These are phyloP conservation scores for Phialophora chinensis DNA, from an alignment of 2,329 filamentous ascomycete species.

Conservation along the genomic window DNA sequence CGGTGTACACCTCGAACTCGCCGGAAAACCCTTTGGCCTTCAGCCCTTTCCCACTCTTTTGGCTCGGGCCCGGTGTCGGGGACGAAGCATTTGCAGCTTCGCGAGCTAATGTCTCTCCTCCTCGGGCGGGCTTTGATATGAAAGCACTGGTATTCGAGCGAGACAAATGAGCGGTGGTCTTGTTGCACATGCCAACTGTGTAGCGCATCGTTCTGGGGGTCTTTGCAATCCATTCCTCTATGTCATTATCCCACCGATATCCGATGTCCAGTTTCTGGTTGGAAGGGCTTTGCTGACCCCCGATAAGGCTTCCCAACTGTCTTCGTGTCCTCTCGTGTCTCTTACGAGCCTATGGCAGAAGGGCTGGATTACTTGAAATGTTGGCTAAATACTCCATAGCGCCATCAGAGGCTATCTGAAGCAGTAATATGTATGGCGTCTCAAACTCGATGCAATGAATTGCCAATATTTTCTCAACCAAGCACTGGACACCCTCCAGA, in stretches of 20 bases:
- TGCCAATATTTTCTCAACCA: conserved; percentile 5
- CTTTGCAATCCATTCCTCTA: conserved; percentile 62
- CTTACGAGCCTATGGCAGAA: conserved; percentile 48
- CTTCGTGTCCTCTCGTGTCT: conserved; percentile 40
- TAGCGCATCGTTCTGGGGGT: conserved; percentile 47
- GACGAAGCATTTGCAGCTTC: neutral
- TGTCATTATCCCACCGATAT: conserved; percentile 63
- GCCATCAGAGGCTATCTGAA: conserved; percentile 40
- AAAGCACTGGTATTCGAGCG: neutral
- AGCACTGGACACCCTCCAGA: conserved; percentile 2
- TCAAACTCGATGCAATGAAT: conserved; percentile 8
- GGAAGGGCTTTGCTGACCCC: conserved; percentile 2
- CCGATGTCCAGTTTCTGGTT: conserved; percentile 35
- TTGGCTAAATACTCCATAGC: conserved; percentile 50
- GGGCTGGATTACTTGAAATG: conserved; percentile 46
- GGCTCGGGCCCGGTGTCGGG: neutral
- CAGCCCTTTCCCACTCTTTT: conserved; percentile 35
- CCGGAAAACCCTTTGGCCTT: conserved; percentile 10
- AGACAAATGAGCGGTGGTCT: neutral
- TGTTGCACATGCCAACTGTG: neutral
- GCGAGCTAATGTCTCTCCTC: neutral
- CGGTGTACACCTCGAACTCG: conserved; percentile 15
- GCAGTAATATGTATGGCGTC: conserved; percentile 10
- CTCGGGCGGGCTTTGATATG: neutral
- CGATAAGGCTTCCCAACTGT: conserved; percentile 21